A percentile compares a stretch with the other conserved stretches of the same genome.
Conservation (phyloP, 345 rosid species). For the Populus nigra region DNA sequence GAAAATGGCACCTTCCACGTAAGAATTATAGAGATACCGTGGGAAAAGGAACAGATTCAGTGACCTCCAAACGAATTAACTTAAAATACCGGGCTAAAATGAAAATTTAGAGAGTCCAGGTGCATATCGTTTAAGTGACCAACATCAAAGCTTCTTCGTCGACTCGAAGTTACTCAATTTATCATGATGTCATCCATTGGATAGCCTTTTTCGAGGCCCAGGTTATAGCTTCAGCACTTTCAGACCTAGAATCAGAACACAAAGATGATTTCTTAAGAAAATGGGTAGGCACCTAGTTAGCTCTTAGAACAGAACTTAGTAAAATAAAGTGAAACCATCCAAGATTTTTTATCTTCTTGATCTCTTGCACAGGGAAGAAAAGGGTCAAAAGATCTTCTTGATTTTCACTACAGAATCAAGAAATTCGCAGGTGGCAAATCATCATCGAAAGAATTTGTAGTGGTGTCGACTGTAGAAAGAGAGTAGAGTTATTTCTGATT, state of each 20-base stretch:
- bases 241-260: not conserved
- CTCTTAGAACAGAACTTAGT: not conserved
- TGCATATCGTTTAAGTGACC: not conserved
- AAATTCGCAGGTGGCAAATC: not conserved
- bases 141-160: not conserved
- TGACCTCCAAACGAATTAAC: not conserved
- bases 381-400: conserved; percentile 11
- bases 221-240: not conserved
- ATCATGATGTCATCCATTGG: not conserved
- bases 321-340: not conserved
- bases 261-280: too few species aligned
- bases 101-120: not conserved
- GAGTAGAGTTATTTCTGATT: not conserved
- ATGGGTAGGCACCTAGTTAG: not conserved
- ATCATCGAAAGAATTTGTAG: not conserved
- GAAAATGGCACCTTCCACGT: not conserved
- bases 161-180: not conserved
- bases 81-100: not conserved
- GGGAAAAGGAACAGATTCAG: not conserved
- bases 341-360: not conserved
- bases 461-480: not conserved
- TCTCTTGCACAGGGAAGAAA: not conserved
- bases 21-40: too few species aligned
- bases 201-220: not conserved
- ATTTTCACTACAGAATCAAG: not conserved